Percentiles rank a stretch among this genome's conserved stretches.
These are phyloP conservation scores for Conoideocrella luteorostrata DNA, from an alignment of 2,329 filamentous ascomycete genomes.

Conservation along the genomic window DNA sequence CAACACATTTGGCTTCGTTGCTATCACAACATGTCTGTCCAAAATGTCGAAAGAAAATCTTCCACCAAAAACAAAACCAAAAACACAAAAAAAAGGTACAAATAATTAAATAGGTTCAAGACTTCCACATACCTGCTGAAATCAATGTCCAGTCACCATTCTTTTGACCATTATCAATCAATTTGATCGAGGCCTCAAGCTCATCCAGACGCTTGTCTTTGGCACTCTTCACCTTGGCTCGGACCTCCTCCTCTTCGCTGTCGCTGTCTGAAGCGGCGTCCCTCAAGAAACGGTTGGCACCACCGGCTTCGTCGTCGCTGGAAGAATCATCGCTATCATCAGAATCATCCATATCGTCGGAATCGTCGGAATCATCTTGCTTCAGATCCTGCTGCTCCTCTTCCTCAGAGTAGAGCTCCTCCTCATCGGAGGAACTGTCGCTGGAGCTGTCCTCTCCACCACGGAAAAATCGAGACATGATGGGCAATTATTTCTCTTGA, in stretches of 20 bases:
- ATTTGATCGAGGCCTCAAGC: conserved; percentile 78
- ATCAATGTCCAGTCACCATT: conserved; percentile 97
- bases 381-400: conserved; percentile 36
- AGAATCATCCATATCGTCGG: conserved; percentile 38
- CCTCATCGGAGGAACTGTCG: conserved; percentile 93
- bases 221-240: conserved; percentile 87
- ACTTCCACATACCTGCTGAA: conserved; percentile 61
- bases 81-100: no score
- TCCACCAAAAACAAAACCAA: neutral
- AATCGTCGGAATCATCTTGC: conserved; percentile 28
- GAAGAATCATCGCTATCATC: conserved; percentile 50
- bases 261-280: conserved; percentile 68
- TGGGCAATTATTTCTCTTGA: conserved; percentile 31
- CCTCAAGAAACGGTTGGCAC: conserved; percentile 78
- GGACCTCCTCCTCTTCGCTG: conserved; percentile 79
- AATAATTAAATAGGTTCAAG: no score
- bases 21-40: no score
- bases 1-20: no score
- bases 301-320: conserved; percentile 61
- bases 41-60: no score
- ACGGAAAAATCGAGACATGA: conserved; percentile 95
- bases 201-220: conserved; percentile 97
- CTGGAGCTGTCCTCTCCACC: conserved; percentile 87
- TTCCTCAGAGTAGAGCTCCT: conserved; percentile 72
- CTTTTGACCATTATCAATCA: conserved; percentile 95